Evolutionary conservation across 1,139 yeast genomes (phyloP), one percentile per base, ranked within the genome.

Genomic region (Pichia sp.): DNA sequence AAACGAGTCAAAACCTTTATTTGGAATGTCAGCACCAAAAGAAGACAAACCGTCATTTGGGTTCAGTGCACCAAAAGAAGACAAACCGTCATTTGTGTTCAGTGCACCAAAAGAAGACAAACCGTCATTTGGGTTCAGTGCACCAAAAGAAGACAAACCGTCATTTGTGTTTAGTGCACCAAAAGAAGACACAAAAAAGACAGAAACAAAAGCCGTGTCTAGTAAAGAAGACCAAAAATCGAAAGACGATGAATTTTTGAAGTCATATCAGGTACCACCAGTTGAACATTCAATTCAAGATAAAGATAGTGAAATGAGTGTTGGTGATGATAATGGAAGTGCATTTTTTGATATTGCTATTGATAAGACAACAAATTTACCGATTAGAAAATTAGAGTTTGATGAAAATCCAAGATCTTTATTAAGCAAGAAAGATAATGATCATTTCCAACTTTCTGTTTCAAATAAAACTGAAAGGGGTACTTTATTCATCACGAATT

Each of bases 341-440:
- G 62, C 49, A 6, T 57, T 51, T 29, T 60, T 54, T 7, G 58
- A 65, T 20, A 52, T 60, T 24, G 71, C 66, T 16, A 57, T 67
- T 11, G 77, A 72, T 47, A 60, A 63, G 2, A 61, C 56, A 7
- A 67, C 74, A 2, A 68, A 69, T 40, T 69, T 68, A 22, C 67
- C 69, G 4, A 57, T 70, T 13, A 64, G 68, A 32, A 58, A 63
- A 39, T 61, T 71, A 26, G 64, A 65, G 4, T 67, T 64, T 25
- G 68, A 67, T 0, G 67, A 69, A 3, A 55, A 43, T 25, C 20
- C 23, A 15, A 42, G 39, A 27, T 40, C 50, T 7, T 29, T 42
- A 15, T 26, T 47, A 7, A 24, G 29, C 12, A 38, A 40, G 3
- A 40, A 36, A 18, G 7, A 32, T 32, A 32, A 35, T 35, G 46